A percentile compares a stretch with the other conserved stretches of the same genome.
Conservation (phyloP, 352 stramenopile species). For the Globisporangium splendens region DNA sequence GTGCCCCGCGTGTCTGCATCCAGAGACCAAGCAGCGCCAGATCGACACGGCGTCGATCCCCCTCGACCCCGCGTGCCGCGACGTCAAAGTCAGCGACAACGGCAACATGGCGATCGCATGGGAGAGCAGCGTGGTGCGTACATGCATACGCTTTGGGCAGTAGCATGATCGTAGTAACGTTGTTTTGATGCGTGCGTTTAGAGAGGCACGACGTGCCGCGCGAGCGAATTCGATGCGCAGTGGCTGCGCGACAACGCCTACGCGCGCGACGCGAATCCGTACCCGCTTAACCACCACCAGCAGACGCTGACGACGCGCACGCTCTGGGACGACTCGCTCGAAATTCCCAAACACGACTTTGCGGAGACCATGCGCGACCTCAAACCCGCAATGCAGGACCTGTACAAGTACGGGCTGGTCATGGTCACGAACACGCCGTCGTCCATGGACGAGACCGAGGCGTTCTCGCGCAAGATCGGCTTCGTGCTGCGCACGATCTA, state of each 20-base stretch:
- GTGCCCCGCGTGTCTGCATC: constrained; percentile 61
- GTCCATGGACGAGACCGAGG: constrained; percentile 78
- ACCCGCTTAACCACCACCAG: constrained; percentile 58
- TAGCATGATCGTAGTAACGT: too few species aligned
- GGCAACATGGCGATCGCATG: constrained; percentile 51
- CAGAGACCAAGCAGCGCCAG: constrained; percentile 70
- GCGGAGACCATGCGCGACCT: constrained; percentile 41
- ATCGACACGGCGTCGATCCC: constrained; percentile 78
- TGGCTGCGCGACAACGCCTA: constrained; percentile 81
- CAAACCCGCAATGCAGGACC: constrained; percentile 60
- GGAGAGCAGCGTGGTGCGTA: constrained; percentile 46
- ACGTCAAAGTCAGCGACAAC: constrained; percentile 32
- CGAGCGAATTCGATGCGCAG: constrained; percentile 62
- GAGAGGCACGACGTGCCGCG: constrained; percentile 47
- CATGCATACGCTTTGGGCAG: constrained; percentile 3
- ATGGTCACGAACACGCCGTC: constrained; percentile 59
- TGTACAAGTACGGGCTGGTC: constrained; percentile 72
- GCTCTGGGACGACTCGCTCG: constrained; percentile 49
- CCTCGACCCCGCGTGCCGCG: constrained; percentile 38
- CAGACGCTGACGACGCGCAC: constrained; percentile 41
- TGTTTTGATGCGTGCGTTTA: constrained; percentile 9
- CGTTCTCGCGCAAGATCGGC: constrained; percentile 76
- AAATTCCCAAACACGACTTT: constrained; percentile 50
- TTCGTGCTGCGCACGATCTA: constrained; percentile 87
- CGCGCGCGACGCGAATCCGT: constrained; percentile 32